phyloP scores from a whole-genome alignment of 768 basidiomycete species.

The Psilocybe cubensis region DNA sequence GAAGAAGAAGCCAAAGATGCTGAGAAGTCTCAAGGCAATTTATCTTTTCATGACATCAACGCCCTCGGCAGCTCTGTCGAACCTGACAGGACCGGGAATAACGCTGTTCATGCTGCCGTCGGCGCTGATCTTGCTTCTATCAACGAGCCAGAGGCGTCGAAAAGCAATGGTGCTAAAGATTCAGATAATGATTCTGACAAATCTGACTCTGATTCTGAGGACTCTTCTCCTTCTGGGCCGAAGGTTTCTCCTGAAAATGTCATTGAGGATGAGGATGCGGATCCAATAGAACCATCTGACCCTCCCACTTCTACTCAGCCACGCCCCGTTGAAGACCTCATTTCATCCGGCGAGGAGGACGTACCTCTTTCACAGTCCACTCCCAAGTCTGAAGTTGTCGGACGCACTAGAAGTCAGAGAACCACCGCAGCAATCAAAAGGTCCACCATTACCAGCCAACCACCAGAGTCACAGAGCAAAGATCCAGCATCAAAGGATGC shows the following conservation, averaged over 20 bases:
- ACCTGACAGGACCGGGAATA: slow-evolving; percentile 34
- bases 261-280: slow-evolving; percentile 18
- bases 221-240: background rate
- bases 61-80: slow-evolving; percentile 33
- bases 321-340: slow-evolving; percentile 15
- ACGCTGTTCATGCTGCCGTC: slow-evolving; percentile 36
- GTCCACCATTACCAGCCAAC: background rate
- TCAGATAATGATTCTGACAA: slow-evolving; percentile 15
- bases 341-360: slow-evolving; percentile 21
- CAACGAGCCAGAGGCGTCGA: background rate
- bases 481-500: background rate
- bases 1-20: background rate
- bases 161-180: background rate
- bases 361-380: slow-evolving; percentile 14
- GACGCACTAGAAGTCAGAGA: slow-evolving; percentile 22
- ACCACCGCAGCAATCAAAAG: slow-evolving; percentile 4
- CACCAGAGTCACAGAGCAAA: background rate
- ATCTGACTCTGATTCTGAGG: slow-evolving; percentile 10
- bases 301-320: slow-evolving; percentile 19
- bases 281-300: slow-evolving; percentile 51
- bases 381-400: slow-evolving; percentile 13
- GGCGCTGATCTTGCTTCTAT: slow-evolving; percentile 31
- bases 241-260: background rate
- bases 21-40: slow-evolving; percentile 6
- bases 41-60: slow-evolving; percentile 35